Evolutionary conservation across 179 eudicot genomes (phyloP), one percentile per base, ranked within the genome.

Genomic region (Beta macrorhiza): DNA sequence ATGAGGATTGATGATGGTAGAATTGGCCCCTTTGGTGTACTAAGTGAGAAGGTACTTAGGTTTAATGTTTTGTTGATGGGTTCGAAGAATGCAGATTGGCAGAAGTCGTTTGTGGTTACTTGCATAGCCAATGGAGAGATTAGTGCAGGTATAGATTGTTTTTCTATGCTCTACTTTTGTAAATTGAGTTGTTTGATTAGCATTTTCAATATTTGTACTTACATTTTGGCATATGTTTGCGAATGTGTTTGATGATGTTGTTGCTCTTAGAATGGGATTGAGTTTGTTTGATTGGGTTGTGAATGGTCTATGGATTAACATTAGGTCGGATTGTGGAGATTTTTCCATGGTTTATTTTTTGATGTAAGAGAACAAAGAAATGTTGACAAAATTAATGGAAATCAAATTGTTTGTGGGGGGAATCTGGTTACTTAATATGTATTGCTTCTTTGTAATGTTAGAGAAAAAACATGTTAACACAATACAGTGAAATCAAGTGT

Each of bases 51-150:
- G 44, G 13, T 25, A 6, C 76, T 29, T 71, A 58, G 83, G 52
- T 62, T 79, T 59, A 67, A 79, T 32, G 22, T 51, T 55, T 79
- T 61, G 82, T 74, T 74, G 78, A 19, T 56, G 65, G n/a, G 83
- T 17, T 77, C 44, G 17, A 76, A 45, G 64, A 72, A 64, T 64
- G 78, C 13, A 45, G 55, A 65, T 42, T 49, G 29, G 22, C 78
- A 68, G 58, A 37, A 47, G 25, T 32, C 72, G 11, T 79, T 79
- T 17, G 49, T 71, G 15, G 83, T 85, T 57, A 52, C 80, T 51
- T 85, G 85, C 82, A 72, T 47, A 22, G 85, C 79, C 25, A 76
- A 32, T 56, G 83, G 80, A 53, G 81, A 63, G 52, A 58, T 51
- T 17, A 75, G 42, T 53, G 57, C 75, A 79, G 85, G 87, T 85